These are phyloP conservation scores for Penicillium diatomitis DNA, from an alignment of 495 filamentous ascomycete genomes.

Conservation along the genomic window DNA sequence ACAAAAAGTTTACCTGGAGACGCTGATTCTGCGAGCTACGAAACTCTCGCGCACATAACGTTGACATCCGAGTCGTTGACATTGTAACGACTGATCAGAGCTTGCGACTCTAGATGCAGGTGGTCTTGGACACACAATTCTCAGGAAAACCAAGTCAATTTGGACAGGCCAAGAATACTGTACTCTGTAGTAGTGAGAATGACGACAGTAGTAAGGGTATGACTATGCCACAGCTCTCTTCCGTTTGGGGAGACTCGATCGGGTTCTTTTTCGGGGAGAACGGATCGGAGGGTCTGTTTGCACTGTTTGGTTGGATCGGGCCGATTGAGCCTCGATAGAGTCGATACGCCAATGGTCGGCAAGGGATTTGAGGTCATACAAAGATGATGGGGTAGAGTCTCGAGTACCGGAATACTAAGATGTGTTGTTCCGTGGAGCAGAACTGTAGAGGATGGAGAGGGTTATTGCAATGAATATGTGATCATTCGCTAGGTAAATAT, in stretches of 20 bases:
- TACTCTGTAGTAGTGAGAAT: too few species aligned
- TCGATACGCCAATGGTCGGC: not conserved
- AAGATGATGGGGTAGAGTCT: too few species aligned
- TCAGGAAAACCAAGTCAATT: not conserved
- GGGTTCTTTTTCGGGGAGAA: constrained; percentile 12
- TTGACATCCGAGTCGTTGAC: constrained; percentile 14
- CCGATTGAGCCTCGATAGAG: not conserved
- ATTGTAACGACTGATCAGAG: constrained; percentile 6
- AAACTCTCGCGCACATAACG: constrained; percentile 10
- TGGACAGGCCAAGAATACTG: not conserved
- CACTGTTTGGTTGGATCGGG: constrained; percentile 20
- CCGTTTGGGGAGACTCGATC: constrained; percentile 4
- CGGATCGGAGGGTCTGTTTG: constrained; percentile 15
- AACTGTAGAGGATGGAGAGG: too few species aligned
- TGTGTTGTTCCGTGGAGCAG: too few species aligned
- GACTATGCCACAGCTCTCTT: too few species aligned
- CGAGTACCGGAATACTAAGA: too few species aligned
- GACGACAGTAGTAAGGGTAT: too few species aligned
- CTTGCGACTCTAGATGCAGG: too few species aligned
- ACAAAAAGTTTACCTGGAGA: constrained; percentile 10
- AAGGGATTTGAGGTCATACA: not conserved
- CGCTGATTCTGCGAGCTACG: constrained; percentile 3
- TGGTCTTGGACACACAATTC: not conserved
- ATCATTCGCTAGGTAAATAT: too few species aligned
- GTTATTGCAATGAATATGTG: too few species aligned